Base-by-base conservation (phyloP, 192 early-diverging fungal species). In the Backusella parvicylindrica region DNA sequence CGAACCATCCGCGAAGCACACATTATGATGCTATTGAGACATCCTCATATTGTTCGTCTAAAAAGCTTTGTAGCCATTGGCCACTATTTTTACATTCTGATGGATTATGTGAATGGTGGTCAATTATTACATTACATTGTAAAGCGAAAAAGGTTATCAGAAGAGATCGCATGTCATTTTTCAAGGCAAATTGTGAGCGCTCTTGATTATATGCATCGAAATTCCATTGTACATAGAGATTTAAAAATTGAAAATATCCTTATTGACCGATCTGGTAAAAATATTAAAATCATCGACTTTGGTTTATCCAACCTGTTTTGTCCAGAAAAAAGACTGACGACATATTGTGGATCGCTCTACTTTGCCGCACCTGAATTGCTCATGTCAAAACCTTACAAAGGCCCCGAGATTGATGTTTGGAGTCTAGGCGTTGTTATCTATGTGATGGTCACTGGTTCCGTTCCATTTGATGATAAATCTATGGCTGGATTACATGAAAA, bases 371-470 rank as follows among this genome's bases (percentile, higher is more conserved):
- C 94, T 12, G 94, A 95, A 78, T 90, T 95, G 87, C 87, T 95
- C 60, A 85, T 91, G 47, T 92, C 92, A 11, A 91, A 91, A 40
- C 90, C 89, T 64, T 95, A 95, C 74, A 89, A 83, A 21, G 94
- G 94, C 0, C 94, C 94, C n/a, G 94, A 95, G 82, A 90, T 95
- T 7, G 94, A 95, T 79, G 89, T 95, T 75, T 95, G 94, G 94
- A 93, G 92, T 80, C 80, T 91, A 86, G 93, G 94, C 18, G 92
- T 95, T 33, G 92, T 95, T 31, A 79, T 95, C n/a, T 95, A 93
- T 75, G 94, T 93, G 30, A 87, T 95, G 81, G 84, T 94, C 3
- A 94, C 92, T 75, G 94, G 94, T 0, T 88, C 92, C 73, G 88
- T 93, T 32, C 94, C 94, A 0, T 95, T 95, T 81, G 94, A 95